phyloP scores from a whole-genome alignment of 1,139 yeast genomes.

The Saccharomyces hybrid region DNA sequence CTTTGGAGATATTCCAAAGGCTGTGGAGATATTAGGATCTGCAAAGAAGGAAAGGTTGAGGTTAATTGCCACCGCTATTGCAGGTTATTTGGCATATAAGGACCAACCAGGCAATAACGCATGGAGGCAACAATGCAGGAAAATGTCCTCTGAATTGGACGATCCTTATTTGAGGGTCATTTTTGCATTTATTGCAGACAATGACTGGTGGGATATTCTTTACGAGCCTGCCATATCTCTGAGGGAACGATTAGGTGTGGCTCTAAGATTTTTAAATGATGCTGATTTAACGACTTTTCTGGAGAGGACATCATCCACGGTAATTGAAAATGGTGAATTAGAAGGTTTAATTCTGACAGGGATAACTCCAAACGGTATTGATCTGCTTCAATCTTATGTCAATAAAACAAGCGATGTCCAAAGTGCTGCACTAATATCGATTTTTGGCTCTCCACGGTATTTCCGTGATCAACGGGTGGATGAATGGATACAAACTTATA shows the following conservation, averaged over 20 bases:
- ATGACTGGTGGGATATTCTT: constrained; percentile 93
- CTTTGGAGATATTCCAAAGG: constrained; percentile 78
- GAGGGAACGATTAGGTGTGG: constrained; percentile 84
- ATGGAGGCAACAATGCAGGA: constrained; percentile 91
- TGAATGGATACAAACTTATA: constrained; percentile 71
- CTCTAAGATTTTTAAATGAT: constrained; percentile 76
- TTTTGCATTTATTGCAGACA: constrained; percentile 89
- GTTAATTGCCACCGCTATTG: constrained; percentile 88
- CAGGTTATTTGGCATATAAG: constrained; percentile 80
- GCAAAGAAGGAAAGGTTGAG: constrained; percentile 44
- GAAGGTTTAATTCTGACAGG: constrained; percentile 92
- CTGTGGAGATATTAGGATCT: constrained; percentile 60
- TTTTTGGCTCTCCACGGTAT: constrained; percentile 79
- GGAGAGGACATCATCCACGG: constrained; percentile 62
- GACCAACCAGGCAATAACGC: constrained; percentile 57
- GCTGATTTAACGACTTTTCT: constrained; percentile 63
- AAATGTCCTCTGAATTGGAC: constrained; percentile 77
- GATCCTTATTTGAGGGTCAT: constrained; percentile 87
- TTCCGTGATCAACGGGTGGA: constrained; percentile 66
- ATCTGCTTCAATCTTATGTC: constrained; percentile 77
- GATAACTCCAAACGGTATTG: constrained; percentile 74
- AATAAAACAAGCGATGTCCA: constrained; percentile 89
- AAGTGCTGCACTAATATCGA: constrained; percentile 76
- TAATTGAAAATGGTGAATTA: constrained; percentile 69
- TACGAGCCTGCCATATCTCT: constrained; percentile 86